Base-by-base conservation (phyloP, 495 filamentous ascomycete species). In the Bathelium albidoporum region DNA sequence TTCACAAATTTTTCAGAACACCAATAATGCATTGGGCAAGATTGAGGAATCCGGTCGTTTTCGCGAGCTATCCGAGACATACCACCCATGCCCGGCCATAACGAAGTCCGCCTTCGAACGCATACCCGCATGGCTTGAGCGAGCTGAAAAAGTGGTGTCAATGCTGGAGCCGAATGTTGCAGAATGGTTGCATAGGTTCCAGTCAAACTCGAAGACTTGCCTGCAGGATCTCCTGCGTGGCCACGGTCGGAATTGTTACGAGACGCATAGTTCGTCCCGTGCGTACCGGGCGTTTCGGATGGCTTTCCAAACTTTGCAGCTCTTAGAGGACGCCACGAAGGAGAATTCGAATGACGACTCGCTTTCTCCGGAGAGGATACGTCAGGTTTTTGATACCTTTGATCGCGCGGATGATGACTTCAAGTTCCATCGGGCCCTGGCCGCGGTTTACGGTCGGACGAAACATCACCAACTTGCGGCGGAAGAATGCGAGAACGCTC, bases 131-230 rank as follows among this genome's bases (percentile, higher is more conserved):
- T 49, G 44, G 44, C 44, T 49, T n/a, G 44, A 49, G 44, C 44
- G 44, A 49, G 44, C 44, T 16, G 44, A 49, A 22, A 49, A 22
- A 49, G 20, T 49, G 20, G 44, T 49, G 44, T 49, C 44, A 16
- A 49, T 22, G 20, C 44, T 49, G 11, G 44, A 49, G 44, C 44
- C 44, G 18, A 49, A 49, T 20, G 44, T 49, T 20, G 44, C 44
- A 49, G 44, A 49, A 49, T 49, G 44, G 44, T 49, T 49, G 44
- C 44, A n/a, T 49, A 49, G 44, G 12, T 49, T 49, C 44, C 44
- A 49, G 44, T 49, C 44, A 49, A n/a, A 49, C 20, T 49, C 44
- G 44, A 20, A 49, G 44, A 49, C 44, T 49, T 16, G 44, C 44
- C 44, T 49, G 44, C 44, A 49, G 20, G 44, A 49, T 49, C 44